These are phyloP conservation scores for Globisporangium abappressorium DNA, from an alignment of 352 stramenopile genomes.

Conservation along the genomic window DNA sequence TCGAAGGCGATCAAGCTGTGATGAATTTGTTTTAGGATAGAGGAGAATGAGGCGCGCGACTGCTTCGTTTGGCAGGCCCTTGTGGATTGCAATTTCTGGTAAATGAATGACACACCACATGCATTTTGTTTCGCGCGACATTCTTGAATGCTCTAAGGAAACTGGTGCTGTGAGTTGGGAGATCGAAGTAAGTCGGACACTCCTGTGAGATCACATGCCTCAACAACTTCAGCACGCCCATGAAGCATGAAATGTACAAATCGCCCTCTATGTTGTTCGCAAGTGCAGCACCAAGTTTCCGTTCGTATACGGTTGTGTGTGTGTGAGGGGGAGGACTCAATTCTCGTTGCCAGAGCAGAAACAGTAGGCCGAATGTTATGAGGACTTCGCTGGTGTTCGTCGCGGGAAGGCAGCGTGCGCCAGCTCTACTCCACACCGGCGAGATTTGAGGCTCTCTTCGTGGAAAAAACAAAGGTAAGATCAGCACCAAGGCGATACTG, in stretches of 20 bases:
- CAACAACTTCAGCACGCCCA: no score
- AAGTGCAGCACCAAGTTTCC: no score
- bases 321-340: background rate
- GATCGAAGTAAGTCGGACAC: no score
- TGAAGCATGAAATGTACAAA: no score
- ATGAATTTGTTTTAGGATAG: conserved; percentile 6
- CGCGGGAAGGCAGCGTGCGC: background rate
- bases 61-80: background rate
- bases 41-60: background rate
- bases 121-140: background rate
- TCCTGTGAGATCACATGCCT: no score
- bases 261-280: no score
- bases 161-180: no score
- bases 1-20: conserved; percentile 53
- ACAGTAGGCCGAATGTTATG: background rate
- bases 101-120: background rate
- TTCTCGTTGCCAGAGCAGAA: background rate
- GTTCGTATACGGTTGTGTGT: background rate
- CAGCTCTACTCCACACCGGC: background rate
- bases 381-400: conserved; percentile 1
- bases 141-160: background rate
- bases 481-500: background rate
- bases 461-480: background rate
- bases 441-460: no score
- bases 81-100: background rate